phyloP scores from a whole-genome alignment of 148 eudicot genomes.

The Dysphania ambrosioides region DNA sequence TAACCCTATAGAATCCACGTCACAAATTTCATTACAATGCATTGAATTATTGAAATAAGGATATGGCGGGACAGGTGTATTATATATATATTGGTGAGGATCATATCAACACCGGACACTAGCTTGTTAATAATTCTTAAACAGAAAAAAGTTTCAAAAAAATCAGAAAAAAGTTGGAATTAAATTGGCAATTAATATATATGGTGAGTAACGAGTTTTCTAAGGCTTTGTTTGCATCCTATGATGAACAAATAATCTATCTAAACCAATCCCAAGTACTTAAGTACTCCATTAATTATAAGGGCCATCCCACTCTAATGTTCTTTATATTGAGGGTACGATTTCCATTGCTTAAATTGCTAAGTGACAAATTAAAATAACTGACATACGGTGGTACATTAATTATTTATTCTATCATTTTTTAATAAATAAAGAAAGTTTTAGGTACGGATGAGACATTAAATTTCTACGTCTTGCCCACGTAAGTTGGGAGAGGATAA shows the following conservation, averaged over 20 bases:
- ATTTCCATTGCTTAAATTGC: not conserved
- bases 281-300: slow-evolving; percentile 12
- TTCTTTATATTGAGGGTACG: not conserved
- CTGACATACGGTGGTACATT: not conserved
- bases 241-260: not conserved
- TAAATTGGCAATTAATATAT: slow-evolving; percentile 23
- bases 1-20: too few species aligned
- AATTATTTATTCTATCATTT: too few species aligned
- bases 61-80: too few species aligned
- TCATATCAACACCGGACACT: too few species aligned
- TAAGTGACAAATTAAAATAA: not conserved
- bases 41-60: too few species aligned
- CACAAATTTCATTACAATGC: too few species aligned
- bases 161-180: too few species aligned
- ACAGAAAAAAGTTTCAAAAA: too few species aligned
- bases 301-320: slow-evolving; percentile 7
- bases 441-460: not conserved
- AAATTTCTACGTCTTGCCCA: not conserved
- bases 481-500: slow-evolving; percentile 1
- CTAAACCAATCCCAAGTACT: slow-evolving; percentile 13
- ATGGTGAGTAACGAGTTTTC: slow-evolving; percentile 17
- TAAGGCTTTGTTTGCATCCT: not conserved
- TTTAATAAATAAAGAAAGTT: too few species aligned
- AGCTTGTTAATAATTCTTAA: too few species aligned
- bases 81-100: too few species aligned